These are phyloP conservation scores for Exserohilum turcica DNA, from an alignment of 2,329 filamentous ascomycete genomes.

Conservation along the genomic window DNA sequence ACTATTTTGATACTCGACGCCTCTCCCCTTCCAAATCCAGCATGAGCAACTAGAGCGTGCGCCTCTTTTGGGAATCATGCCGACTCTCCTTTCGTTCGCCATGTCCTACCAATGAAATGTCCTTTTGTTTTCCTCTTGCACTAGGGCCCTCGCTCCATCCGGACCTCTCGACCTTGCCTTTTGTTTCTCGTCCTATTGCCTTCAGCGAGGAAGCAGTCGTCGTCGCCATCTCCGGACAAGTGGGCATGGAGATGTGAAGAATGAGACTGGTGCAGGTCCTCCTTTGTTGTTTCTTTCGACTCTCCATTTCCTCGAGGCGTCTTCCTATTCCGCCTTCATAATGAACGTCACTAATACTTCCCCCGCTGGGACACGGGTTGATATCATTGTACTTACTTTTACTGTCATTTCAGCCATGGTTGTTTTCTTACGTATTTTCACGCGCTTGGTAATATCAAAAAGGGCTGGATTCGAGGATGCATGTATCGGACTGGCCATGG, in stretches of 20 bases:
- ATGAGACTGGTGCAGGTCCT: conserved; percentile 2
- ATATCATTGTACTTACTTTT: conserved; percentile 38
- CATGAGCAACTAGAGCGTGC: conserved; percentile 22
- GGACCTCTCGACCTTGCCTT: not conserved
- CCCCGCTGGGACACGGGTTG: conserved; percentile 39
- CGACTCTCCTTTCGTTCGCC: not conserved
- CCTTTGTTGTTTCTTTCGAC: conserved; percentile 2
- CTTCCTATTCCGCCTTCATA: conserved; percentile 1
- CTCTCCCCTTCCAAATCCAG: conserved; percentile 22
- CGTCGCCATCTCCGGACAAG: not conserved
- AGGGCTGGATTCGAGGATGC: conserved; percentile 38
- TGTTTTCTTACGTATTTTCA: conserved; percentile 41
- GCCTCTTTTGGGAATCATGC: conserved; percentile 13
- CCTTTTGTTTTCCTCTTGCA: not conserved
- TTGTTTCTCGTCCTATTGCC: not conserved
- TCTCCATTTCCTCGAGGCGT: conserved; percentile 9
- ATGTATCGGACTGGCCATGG: conserved; percentile 41
- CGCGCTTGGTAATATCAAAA: conserved; percentile 31
- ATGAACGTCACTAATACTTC: conserved; percentile 22
- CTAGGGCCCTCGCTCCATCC: not conserved
- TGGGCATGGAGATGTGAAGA: conserved; percentile 3
- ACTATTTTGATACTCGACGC: conserved; percentile 13
- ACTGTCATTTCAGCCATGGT: conserved; percentile 38
- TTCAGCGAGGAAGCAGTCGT: not conserved
- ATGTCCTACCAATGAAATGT: conserved; percentile 4